Evolutionary conservation across 345 rosid species (phyloP), one percentile per base, ranked within the genome.

Genomic region (Populus simonii): DNA sequence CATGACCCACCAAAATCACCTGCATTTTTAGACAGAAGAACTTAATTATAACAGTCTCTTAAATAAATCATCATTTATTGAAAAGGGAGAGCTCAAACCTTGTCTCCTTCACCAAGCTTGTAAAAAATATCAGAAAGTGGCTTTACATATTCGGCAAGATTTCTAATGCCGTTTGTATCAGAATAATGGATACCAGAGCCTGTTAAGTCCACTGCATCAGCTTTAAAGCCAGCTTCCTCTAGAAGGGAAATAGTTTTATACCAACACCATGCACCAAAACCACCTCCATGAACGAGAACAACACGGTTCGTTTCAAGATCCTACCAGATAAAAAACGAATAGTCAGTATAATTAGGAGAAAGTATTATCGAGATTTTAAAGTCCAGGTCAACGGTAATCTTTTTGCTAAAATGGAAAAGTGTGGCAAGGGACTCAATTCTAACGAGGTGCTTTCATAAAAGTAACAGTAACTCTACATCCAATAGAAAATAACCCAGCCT

Each of bases 261-360:
- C 94, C 96, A 93, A 80, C 94, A 91, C 94, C 96, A 91, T 11
- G 96, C 97, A 6, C 97, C 97, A 78, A 90, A 93, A 8, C 97
- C 97, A 55, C 96, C 97, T 72, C 94, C 97, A 78, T 93, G 97
- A 31, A 93, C 97, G 18, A 91, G 88, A 20, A 93, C 89, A 74
- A 90, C 78, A 78, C 84, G 89, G 18, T 82, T 86, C 12, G 91
- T 87, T 80, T 88, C 93, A 22, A 85, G 73, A 13, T 81, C 88
- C 49, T 22, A 49, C 5, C 33, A 53, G 41, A 5, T 7, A 74
- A 33, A 18, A 66, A 27, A 31, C 22, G 35, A 51, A 17, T 18
- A 18, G 59, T 18, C 59, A 65, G 17, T 16, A 38, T 55, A 4
- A 12, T 45, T 27, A 39, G 17, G 10, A 41, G 22, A 12, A 74